These are phyloP conservation scores for Aureoboletus auriporus DNA, from an alignment of 768 basidiomycete genomes.

Conservation along the genomic window DNA sequence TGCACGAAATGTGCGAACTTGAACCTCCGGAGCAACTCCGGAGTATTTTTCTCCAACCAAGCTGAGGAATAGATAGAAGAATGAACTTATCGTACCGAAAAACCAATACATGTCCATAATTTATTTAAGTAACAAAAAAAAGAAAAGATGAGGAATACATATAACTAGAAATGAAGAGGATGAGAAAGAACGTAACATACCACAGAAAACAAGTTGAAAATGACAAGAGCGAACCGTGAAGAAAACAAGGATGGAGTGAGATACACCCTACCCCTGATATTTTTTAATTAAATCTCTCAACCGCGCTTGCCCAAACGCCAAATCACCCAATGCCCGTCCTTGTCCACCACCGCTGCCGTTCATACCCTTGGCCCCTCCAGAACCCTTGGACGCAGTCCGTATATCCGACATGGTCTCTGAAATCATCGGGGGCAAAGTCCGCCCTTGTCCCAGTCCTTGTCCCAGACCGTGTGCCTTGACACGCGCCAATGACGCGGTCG, in stretches of 20 bases:
- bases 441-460: conserved; percentile 17
- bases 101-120: conserved; percentile 5
- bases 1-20: too few relatives aligned
- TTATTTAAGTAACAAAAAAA: background rate
- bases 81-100: background rate
- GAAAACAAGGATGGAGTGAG: background rate
- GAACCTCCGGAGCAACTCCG: too few relatives aligned
- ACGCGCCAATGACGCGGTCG: conserved; percentile 71
- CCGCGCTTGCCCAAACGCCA: conserved; percentile 75
- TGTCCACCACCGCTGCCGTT: background rate
- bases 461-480: conserved; percentile 26
- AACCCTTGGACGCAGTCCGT: conserved; percentile 7
- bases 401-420: conserved; percentile 27
- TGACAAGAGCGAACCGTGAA: background rate
- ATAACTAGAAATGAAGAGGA: too few relatives aligned
- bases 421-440: conserved; percentile 31
- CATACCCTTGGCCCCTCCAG: conserved; percentile 4
- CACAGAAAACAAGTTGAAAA: background rate
- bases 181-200: background rate
- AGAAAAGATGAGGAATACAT: background rate
- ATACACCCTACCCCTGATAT: conserved; percentile 48
- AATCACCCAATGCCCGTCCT: conserved; percentile 36
- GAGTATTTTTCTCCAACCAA: too few relatives aligned
- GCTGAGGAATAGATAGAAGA: too few relatives aligned
- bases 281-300: conserved; percentile 78